Evolutionary conservation across 2,329 filamentous ascomycete genomes (phyloP).

Genomic region (Monilinia aucupariae): DNA sequence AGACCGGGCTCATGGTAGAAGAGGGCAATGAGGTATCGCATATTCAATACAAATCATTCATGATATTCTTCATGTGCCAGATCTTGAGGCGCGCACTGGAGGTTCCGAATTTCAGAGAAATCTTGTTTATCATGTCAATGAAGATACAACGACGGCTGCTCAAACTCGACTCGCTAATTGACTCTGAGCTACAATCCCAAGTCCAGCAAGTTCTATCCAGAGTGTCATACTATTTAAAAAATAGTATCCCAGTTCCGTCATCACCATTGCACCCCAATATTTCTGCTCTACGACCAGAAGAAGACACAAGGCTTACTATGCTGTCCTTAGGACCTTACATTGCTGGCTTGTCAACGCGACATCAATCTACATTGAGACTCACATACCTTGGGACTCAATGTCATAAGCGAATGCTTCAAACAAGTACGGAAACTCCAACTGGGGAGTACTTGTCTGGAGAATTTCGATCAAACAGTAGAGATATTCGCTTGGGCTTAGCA

Average conservation of each 20-base stretch:
- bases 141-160: conserved; percentile 42
- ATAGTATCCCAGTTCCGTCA: not conserved
- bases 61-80: conserved; percentile 42
- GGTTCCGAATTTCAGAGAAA: conserved; percentile 27
- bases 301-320: not conserved
- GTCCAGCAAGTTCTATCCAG: not conserved
- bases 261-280: not conserved
- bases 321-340: not conserved
- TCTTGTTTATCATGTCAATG: conserved; percentile 39
- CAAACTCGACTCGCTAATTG: conserved; percentile 36
- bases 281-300: not conserved
- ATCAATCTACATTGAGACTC: not conserved
- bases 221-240: not conserved
- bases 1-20: conserved; percentile 29
- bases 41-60: conserved; percentile 46
- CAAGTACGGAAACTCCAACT: conserved; percentile 37
- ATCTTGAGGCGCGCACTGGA: conserved; percentile 34
- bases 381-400: not conserved
- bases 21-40: not conserved
- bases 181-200: not conserved
- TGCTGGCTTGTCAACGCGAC: not conserved
- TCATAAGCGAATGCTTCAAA: not conserved
- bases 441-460: not conserved
- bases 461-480: too few species aligned
- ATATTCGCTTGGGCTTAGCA: conserved; percentile 29